These are phyloP conservation scores for Copromyces sp. DNA, from an alignment of 495 filamentous ascomycete genomes.

Conservation along the genomic window DNA sequence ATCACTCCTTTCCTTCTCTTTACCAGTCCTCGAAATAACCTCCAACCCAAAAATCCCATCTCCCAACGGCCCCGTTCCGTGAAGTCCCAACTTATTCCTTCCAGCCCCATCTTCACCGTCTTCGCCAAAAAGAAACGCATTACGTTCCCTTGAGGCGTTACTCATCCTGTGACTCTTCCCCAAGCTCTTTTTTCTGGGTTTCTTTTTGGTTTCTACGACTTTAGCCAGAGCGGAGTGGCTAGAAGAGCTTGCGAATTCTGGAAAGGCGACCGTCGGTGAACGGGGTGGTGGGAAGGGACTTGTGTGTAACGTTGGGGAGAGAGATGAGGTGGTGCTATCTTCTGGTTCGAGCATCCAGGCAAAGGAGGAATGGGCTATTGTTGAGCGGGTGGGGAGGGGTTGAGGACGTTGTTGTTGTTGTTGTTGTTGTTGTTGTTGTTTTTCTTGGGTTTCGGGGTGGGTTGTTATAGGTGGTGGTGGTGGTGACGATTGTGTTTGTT, in stretches of 20 bases:
- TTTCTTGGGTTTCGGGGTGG: constrained; percentile 3
- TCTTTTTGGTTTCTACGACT: constrained; percentile 21
- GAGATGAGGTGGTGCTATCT: constrained; percentile 12
- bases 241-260: background rate
- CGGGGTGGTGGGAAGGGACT: constrained; percentile 5
- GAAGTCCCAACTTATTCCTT: constrained; percentile 9
- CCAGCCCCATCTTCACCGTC: constrained; percentile 12
- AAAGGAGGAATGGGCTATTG: constrained; percentile 76
- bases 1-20: background rate
- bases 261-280: constrained; percentile 9
- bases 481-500: background rate
- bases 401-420: constrained; percentile 11
- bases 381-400: constrained; percentile 50
- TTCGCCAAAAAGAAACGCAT: constrained; percentile 49
- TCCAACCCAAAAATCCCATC: constrained; percentile 39
- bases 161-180: background rate
- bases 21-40: constrained; percentile 24
- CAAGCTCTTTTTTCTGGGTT: background rate
- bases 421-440: background rate
- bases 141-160: constrained; percentile 38
- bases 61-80: constrained; percentile 6
- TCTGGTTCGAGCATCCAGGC: constrained; percentile 83
- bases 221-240: background rate
- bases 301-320: background rate
- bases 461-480: background rate